Percentiles rank a stretch among this genome's conserved stretches.
Conservation (phyloP, 139 green algal species). For the Trebouxia sp. region DNA sequence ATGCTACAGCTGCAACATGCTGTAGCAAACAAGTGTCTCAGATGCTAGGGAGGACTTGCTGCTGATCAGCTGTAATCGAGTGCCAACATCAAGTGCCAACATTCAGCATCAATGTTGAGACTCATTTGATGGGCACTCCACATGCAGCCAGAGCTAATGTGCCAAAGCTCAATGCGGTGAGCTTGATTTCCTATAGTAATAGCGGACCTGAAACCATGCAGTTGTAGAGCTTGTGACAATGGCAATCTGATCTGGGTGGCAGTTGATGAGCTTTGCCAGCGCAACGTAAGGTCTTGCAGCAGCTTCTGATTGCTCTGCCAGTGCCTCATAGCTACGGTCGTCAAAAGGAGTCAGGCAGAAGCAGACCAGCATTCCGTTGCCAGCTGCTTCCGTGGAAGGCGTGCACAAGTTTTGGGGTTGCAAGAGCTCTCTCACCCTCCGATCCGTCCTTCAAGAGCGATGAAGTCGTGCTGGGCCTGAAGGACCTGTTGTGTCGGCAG, state of each 20-base stretch:
- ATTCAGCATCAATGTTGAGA: no score
- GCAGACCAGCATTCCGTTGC: neutral
- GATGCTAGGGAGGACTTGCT: neutral
- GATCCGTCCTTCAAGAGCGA: neutral
- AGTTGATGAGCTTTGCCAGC: slow-evolving; percentile 60
- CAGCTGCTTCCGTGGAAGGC: no score
- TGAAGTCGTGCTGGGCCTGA: neutral
- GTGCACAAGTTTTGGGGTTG: no score
- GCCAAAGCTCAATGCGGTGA: no score
- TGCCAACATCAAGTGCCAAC: neutral
- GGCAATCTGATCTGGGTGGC: slow-evolving; percentile 51
- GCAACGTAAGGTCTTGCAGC: slow-evolving; percentile 50
- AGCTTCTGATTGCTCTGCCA: neutral
- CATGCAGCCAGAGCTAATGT: neutral
- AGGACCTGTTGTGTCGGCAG: neutral
- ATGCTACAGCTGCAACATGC: neutral
- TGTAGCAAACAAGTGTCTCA: neutral
- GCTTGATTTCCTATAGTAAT: no score
- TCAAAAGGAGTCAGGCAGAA: neutral
- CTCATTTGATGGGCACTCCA: neutral
- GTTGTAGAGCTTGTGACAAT: slow-evolving; percentile 51
- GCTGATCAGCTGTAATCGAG: neutral
- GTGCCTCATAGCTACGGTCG: slow-evolving; percentile 53
- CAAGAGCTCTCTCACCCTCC: neutral
- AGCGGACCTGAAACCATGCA: slow-evolving; percentile 52